Base-by-base conservation (phyloP, 208 protist species). In the Crithidia acanthocephali region DNA sequence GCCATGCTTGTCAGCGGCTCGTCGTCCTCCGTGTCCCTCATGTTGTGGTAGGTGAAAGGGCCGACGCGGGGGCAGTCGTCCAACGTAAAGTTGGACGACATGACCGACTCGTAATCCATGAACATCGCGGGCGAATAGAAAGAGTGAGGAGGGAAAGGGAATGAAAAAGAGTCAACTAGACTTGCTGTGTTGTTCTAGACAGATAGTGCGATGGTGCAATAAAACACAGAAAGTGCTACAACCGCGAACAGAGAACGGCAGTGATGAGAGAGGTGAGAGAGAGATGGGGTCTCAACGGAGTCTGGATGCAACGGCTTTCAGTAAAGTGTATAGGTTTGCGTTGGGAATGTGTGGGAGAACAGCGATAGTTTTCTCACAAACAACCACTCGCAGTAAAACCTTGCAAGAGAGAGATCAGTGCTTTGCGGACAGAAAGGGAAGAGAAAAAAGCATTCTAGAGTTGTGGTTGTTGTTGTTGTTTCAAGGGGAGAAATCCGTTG, bases 41-140 rank as follows among this genome's bases (percentile, higher is more conserved):
- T 52, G 65, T 92, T 90, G 77, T 94, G 88, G 76, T 87, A 94
- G 22, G 91, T 93, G 74, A 95, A 95, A 27, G 91, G 91, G 7
- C 91, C 91, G 27, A 95, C 69, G 30, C 71, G 84, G 1, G 91
- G 88, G 74, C 87, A 94, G 75, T 92, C 80, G 42, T 90, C 80
- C 66, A 95, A 70, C 44, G 69, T 70, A 66, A 95, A 95, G 76
- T 88, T 86, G 68, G 86, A 91, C 52, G 74, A 76, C 79, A 88
- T 79, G 28, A 95, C 75, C 35, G 74, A 69, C 52, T 95, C 87
- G 55, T 85, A 95, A 65, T 90, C 84, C 25, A 74, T 63, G 58
- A 85, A 85, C 87, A 95, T 92, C 4, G 44, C 16, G 44, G 4
- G 44, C 16, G 44, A 48, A 48, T 4, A 48, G 4, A 48, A 48